Percentiles rank a stretch among this genome's conserved stretches.
Conservation (phyloP, 129 eudicot species). For the Smallanthus sonchifolius region DNA sequence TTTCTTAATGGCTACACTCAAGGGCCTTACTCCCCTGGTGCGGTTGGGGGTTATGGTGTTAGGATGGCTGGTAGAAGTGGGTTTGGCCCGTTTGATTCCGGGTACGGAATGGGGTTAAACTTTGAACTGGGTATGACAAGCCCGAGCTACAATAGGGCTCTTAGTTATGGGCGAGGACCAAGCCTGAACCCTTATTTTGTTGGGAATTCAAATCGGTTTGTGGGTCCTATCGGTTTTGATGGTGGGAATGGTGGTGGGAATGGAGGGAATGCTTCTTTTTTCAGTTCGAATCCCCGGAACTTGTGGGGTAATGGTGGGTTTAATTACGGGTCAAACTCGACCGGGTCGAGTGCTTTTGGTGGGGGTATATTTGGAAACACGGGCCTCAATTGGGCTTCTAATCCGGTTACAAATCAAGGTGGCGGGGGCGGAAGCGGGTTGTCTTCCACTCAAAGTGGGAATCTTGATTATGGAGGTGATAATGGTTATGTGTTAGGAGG, state of each 20-base stretch:
- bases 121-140: conserved; percentile 49
- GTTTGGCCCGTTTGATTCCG: conserved; percentile 39
- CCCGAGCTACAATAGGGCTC: conserved; percentile 36
- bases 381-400: conserved; percentile 54
- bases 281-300: conserved; percentile 51
- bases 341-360: conserved; percentile 39
- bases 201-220: conserved; percentile 50
- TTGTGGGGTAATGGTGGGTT: conserved; percentile 62
- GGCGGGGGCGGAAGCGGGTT: conserved; percentile 27
- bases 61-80: conserved; percentile 61
- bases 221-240: conserved; percentile 44
- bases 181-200: conserved; percentile 38
- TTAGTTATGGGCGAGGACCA: conserved; percentile 49
- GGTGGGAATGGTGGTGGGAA: conserved; percentile 35
- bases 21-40: conserved; percentile 44
- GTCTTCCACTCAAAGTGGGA: conserved; percentile 41
- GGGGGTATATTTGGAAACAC: conserved; percentile 46
- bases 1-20: conserved; percentile 49
- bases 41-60: conserved; percentile 50
- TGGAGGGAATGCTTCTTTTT: conserved; percentile 55
- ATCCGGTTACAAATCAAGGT: conserved; percentile 14
- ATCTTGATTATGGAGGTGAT: conserved; percentile 58
- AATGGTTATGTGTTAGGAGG: conserved; percentile 42
- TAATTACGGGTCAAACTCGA: conserved; percentile 43
- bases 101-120: conserved; percentile 60